Evolutionary conservation across 345 rosid species (phyloP).

Genomic region (Ceriops decandra): DNA sequence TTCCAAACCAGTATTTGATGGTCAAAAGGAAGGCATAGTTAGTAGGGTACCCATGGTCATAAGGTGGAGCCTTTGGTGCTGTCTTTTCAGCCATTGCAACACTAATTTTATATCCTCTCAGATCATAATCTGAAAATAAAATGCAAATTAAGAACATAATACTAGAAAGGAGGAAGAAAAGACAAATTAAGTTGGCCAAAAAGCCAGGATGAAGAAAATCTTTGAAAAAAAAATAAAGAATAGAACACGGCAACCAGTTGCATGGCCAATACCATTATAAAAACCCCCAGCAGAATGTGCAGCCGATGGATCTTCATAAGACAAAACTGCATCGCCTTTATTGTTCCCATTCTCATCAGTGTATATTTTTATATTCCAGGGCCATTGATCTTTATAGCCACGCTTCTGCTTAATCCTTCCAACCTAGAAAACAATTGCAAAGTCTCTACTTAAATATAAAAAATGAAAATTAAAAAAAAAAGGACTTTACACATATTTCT

Average conservation of each 20-base stretch:
- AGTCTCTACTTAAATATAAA: slow-evolving; percentile 4
- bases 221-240: background rate
- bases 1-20: background rate
- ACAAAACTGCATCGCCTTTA: slow-evolving; percentile 86
- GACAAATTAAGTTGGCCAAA: background rate
- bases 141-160: background rate
- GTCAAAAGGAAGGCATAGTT: background rate
- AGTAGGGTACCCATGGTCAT: slow-evolving; percentile 58
- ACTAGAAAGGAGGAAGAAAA: background rate
- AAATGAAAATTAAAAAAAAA: background rate
- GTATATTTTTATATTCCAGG: slow-evolving; percentile 90
- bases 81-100: slow-evolving; percentile 95
- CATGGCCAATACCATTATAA: slow-evolving; percentile 53
- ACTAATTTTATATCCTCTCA: slow-evolving; percentile 74
- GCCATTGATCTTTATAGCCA: slow-evolving; percentile 98
- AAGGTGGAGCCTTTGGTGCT: slow-evolving; percentile 56
- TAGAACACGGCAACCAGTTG: slow-evolving; percentile 5
- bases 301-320: slow-evolving; percentile 96
- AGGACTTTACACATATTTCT: background rate
- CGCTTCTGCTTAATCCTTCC: slow-evolving; percentile 96
- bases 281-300: slow-evolving; percentile 94
- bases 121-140: slow-evolving; percentile 58
- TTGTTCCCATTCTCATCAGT: slow-evolving; percentile 85
- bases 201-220: background rate
- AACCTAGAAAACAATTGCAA: slow-evolving; percentile 43